Evolutionary conservation across 169 alveolate genomes (phyloP).

Genomic region (Plasmodium chabaudi): DNA sequence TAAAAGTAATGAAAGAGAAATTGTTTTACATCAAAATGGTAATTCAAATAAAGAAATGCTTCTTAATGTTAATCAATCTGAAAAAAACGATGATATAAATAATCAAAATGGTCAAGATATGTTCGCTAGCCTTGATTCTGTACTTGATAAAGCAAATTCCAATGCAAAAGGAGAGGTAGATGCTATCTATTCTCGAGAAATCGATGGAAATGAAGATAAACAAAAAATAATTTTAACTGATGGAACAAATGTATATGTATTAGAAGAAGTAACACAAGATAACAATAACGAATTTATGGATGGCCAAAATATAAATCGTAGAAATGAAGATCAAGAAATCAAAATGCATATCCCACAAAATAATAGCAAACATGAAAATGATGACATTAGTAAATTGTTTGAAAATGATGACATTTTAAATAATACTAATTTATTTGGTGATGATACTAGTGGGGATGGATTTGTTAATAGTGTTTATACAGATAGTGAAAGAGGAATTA

Average conservation of each 20-base stretch:
- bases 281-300: not conserved
- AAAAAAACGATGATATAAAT: not conserved
- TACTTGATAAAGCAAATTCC: not conserved
- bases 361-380: not conserved
- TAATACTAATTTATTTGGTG: not conserved
- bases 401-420: not conserved
- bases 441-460: not conserved
- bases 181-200: not conserved
- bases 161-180: not conserved
- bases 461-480: conserved; percentile 13
- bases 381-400: not conserved
- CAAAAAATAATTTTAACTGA: conserved; percentile 44
- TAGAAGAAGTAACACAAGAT: conserved; percentile 32
- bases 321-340: conserved; percentile 19
- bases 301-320: conserved; percentile 25
- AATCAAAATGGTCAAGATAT: not conserved
- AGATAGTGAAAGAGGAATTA: conserved; percentile 16
- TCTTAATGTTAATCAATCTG: not conserved
- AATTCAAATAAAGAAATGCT: not conserved
- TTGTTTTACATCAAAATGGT: not conserved
- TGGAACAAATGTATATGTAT: conserved; percentile 49
- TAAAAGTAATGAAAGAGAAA: not conserved
- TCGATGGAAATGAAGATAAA: conserved; percentile 22
- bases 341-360: conserved; percentile 57
- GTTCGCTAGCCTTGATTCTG: conserved; percentile 1